Conservation (phyloP, 1,284 basidiomycete species). For the Austroboletus niveus region DNA sequence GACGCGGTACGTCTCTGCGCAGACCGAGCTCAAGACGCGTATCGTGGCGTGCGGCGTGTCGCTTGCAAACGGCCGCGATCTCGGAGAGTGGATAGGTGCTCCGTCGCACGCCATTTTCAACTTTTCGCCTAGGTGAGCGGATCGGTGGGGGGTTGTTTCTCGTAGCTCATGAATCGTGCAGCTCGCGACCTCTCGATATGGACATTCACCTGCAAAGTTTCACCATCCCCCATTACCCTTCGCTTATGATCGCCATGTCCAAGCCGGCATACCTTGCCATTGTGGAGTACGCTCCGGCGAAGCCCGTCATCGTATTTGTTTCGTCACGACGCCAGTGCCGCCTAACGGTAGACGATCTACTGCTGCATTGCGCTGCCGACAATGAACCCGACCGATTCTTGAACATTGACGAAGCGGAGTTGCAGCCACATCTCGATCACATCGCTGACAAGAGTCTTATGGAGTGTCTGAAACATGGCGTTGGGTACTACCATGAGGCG, state of each 20-base stretch:
- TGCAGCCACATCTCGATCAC: constrained; percentile 88
- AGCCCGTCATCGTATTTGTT: constrained; percentile 92
- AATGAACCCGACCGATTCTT: constrained; percentile 85
- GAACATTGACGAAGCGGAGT: constrained; percentile 81
- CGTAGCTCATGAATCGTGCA: constrained; percentile 29
- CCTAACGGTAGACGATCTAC: constrained; percentile 88
- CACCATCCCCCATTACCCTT: constrained; percentile 95
- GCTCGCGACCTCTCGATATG: constrained; percentile 92
- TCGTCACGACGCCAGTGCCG: constrained; percentile 93
- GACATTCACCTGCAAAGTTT: constrained; percentile 98
- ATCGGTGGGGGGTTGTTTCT: neutral
- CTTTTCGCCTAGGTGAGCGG: constrained; percentile 81
- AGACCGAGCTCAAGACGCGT: constrained; percentile 87
- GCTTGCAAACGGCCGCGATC: constrained; percentile 92
- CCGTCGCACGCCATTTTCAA: constrained; percentile 95
- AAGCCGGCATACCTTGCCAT: constrained; percentile 97
- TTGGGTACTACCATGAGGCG: constrained; percentile 97
- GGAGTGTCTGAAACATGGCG: constrained; percentile 86
- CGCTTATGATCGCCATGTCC: constrained; percentile 98
- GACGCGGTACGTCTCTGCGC: constrained; percentile 94
- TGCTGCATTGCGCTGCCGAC: constrained; percentile 89
- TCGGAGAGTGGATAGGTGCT: constrained; percentile 98
- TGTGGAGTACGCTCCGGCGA: constrained; percentile 81
- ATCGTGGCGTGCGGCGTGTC: constrained; percentile 95
- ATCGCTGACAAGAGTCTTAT: constrained; percentile 76